Base-by-base conservation (phyloP, 495 filamentous ascomycete genomes). In the Opeltia flavorubescens region DNA sequence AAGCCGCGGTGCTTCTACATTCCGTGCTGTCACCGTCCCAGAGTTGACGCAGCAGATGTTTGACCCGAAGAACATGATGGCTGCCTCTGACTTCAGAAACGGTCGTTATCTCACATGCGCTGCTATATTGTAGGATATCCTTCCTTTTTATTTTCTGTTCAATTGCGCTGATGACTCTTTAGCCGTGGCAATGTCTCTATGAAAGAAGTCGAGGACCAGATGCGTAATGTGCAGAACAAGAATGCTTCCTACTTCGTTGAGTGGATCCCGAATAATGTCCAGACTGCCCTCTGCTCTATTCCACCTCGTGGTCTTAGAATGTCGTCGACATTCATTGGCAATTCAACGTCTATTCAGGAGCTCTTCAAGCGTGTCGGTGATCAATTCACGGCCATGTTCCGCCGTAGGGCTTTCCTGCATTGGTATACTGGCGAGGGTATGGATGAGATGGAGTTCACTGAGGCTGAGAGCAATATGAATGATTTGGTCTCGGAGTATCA, bases 11-110 rank as follows among this genome's bases (percentile, higher is more conserved):
- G 79, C 89, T 58, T 63, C 88, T 77, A 82, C 81, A 51, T 99
- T 96, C 91, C 93, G 91, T 64, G 88, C 93, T 53, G 82, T 99
- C 66, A 85, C 80, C 62, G 91, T 99, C 50, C 91, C 93, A 28
- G 91, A 99, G 77, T 78, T 99, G 68, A 99, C 91, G 62, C 91
- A 99, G 76, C 91, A 99, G 70, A 99, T 99, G 88, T 99, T 86
- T 76, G 91, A 99, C 75, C 91, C 91, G 61, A 99, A 99, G 85
- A 99, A 99, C 80, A 99, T 99, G 91, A 99, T 99, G 91, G 91
- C 91, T 69, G 91, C 91, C 47, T 91, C 88, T 45, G 91, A 99
- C 74, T 99, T 99, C 84, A 83, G 91, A 58, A 99, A 99, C 66
- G 91, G 91, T 60, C 93, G 91, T 55, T 99, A 99, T 74, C 82